Evolutionary conservation across 345 rosid genomes (phyloP), one percentile per base, ranked within the genome.

Genomic region (Excoecaria cochinchinensis): DNA sequence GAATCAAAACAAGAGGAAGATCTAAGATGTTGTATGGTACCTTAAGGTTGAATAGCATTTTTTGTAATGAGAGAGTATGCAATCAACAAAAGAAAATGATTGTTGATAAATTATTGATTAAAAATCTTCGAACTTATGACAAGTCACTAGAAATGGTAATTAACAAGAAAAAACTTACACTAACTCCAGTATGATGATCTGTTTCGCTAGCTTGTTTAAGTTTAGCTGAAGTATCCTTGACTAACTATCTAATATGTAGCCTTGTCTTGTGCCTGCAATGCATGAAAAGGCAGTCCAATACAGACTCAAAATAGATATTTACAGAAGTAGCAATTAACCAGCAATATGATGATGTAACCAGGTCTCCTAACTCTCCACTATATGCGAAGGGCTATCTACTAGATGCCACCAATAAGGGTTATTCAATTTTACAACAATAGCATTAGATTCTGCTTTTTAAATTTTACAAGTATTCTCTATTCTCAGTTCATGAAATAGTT

Each of bases 161-260:
- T 15, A 44, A 64, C 38, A 71, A 56, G 15, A 15, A 6, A 38
- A 61, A 52, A 79, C 89, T 66, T 79, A 86, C 85, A 67, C 84
- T 89, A 38, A 95, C 97, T 81, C 86, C 91, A 51, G 84, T 87
- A 51, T 76, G 85, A 78, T 90, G 99, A 89, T 95, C 97, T 44
- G 84, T 81, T 82, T 95, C 94, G 77, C 96, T 95, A 53, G 91
- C 97, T 83, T 90, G 93, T 83, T 88, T 93, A 69, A 95, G 94
- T 82, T 84, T 95, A 70, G 94, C 89, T n/a, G 97, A 87, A 69
- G 99, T 93, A 72, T 95, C 97, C 85, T 93, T 95, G 84, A 95
- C 99, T 58, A 95, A 61, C 73, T 90, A 88, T 77, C 94, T 92
- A 24, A 93, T 93, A 85, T 91, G 90, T 17, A 89, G 77, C 78